Conservation (phyloP, 2,329 filamentous ascomycete species). For the Teratosphaeria nubilosa region DNA sequence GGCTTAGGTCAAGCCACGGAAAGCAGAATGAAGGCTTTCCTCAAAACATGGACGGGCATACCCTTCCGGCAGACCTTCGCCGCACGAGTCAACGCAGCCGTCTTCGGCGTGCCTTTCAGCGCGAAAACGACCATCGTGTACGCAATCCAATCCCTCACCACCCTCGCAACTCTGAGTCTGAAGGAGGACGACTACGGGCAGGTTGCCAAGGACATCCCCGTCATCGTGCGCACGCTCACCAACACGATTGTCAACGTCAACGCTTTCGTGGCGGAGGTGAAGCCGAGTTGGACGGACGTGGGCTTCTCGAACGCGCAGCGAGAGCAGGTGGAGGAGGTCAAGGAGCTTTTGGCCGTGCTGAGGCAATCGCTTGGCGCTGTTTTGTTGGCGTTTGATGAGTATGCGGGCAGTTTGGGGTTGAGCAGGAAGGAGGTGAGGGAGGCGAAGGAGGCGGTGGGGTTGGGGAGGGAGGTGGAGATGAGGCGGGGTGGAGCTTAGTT, state of each 20-base stretch:
- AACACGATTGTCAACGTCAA: constrained; percentile 59
- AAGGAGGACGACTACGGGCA: constrained; percentile 75
- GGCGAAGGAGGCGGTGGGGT: constrained; percentile 58
- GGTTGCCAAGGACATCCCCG: constrained; percentile 71
- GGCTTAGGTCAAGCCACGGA: constrained; percentile 33
- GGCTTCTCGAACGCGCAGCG: constrained; percentile 32
- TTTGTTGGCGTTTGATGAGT: constrained; percentile 62
- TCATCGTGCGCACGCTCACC: constrained; percentile 64
- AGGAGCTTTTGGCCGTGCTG: constrained; percentile 57
- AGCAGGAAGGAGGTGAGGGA: constrained; percentile 60
- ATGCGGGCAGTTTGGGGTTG: constrained; percentile 60
- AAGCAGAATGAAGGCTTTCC: constrained; percentile 17
- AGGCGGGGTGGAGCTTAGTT: constrained; percentile 43
- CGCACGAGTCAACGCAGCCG: constrained; percentile 53
- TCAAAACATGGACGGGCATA: constrained; percentile 48
- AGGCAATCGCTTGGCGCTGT: constrained; percentile 56
- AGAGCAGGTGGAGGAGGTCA: constrained; percentile 18
- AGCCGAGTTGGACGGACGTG: constrained; percentile 71
- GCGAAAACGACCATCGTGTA: constrained; percentile 59
- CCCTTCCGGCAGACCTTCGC: constrained; percentile 63
- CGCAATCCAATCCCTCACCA: constrained; percentile 52
- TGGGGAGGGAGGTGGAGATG: constrained; percentile 56
- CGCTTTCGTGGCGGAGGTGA: constrained; percentile 48
- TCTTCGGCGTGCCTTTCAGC: constrained; percentile 65
- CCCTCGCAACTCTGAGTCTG: constrained; percentile 62